Percentiles rank a stretch among this genome's conserved stretches.
These are phyloP conservation scores for Termitomyces sp. DNA, from an alignment of 1,284 basidiomycete genomes.

Conservation along the genomic window DNA sequence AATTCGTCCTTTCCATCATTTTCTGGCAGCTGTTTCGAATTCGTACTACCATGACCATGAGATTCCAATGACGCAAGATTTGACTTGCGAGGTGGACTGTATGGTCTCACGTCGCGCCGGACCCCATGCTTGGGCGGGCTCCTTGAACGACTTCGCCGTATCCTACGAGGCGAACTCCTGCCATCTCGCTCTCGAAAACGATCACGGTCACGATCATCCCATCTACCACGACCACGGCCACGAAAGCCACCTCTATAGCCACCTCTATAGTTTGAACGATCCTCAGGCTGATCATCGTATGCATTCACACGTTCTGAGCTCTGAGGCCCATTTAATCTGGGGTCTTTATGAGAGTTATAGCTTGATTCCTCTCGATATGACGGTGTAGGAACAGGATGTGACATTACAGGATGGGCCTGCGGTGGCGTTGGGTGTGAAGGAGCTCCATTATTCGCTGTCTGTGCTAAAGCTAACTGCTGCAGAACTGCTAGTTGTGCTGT, in stretches of 20 bases:
- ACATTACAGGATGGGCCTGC: conserved; percentile 29
- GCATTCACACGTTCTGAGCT: conserved; percentile 45
- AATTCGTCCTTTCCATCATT: conserved; percentile 68
- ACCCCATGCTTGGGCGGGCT: conserved; percentile 56
- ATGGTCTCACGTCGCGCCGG: conserved; percentile 44
- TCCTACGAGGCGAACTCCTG: conserved; percentile 36
- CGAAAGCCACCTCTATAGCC: conserved; percentile 42
- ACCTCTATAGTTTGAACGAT: conserved; percentile 33
- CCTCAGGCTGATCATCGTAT: conserved; percentile 42
- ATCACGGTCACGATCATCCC: conserved; percentile 47
- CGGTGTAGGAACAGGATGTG: conserved; percentile 17
- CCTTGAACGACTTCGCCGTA: conserved; percentile 59
- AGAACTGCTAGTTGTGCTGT: conserved; percentile 61
- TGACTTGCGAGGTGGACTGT: conserved; percentile 53
- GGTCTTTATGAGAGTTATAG: conserved; percentile 38
- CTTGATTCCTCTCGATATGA: conserved; percentile 38
- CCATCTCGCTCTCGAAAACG: conserved; percentile 36
- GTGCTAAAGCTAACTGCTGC: conserved; percentile 68
- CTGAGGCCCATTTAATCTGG: conserved; percentile 41
- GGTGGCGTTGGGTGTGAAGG: conserved; percentile 20
- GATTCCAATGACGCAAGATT: conserved; percentile 25
- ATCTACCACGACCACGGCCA: conserved; percentile 42
- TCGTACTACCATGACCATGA: conserved; percentile 18
- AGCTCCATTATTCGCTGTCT: conserved; percentile 40
- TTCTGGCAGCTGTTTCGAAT: conserved; percentile 20